These are phyloP conservation scores for Saccharomycopsis microspora DNA, from an alignment of 805 yeast species.

Conservation along the genomic window DNA sequence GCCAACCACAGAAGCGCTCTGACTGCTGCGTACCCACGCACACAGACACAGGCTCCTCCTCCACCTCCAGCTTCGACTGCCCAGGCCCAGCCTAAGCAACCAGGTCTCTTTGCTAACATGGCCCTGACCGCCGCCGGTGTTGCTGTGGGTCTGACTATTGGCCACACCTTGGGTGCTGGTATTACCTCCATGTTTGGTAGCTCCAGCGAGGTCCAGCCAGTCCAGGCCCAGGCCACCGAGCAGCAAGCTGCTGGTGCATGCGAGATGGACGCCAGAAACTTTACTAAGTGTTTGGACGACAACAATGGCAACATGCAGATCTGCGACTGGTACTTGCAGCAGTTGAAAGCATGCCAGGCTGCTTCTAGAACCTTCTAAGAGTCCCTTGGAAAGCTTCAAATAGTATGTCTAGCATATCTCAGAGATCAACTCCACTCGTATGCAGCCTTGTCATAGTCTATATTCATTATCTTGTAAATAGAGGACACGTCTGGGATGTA, in stretches of 20 bases:
- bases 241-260: slow-evolving; percentile 48
- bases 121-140: slow-evolving; percentile 99
- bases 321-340: slow-evolving; percentile 95
- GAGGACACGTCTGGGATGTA: no score
- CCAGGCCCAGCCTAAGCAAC: slow-evolving; percentile 46
- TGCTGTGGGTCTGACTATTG: slow-evolving; percentile 95
- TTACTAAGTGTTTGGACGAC: slow-evolving; percentile 91
- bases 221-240: slow-evolving; percentile 24
- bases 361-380: slow-evolving; percentile 71
- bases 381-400: background rate
- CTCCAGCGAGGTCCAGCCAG: slow-evolving; percentile 36
- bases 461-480: no score
- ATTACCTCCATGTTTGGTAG: slow-evolving; percentile 76
- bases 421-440: no score
- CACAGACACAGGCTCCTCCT: slow-evolving; percentile 37
- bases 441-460: no score
- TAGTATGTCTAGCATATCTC: no score
- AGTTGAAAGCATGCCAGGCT: slow-evolving; percentile 94
- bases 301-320: slow-evolving; percentile 93
- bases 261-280: slow-evolving; percentile 88
- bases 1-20: slow-evolving; percentile 62
- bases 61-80: slow-evolving; percentile 35
- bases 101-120: slow-evolving; percentile 94
- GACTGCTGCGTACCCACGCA: slow-evolving; percentile 50
- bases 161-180: slow-evolving; percentile 96